phyloP scores from a whole-genome alignment of 495 filamentous ascomycete genomes.

The Talaromyces wortmannii region DNA sequence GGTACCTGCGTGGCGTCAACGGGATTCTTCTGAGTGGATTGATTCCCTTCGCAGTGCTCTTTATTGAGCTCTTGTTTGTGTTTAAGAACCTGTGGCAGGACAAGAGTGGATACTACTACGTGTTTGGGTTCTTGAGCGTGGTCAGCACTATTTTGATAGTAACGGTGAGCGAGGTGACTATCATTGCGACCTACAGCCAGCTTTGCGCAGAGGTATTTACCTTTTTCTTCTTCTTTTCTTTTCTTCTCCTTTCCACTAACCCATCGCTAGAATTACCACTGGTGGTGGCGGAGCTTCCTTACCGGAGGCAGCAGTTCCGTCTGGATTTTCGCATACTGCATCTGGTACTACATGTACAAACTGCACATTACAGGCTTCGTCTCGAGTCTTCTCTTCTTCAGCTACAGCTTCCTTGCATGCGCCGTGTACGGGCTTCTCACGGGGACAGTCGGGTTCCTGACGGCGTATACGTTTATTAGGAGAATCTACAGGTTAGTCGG shows the following conservation, averaged over 20 bases:
- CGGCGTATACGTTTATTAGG: slow-evolving; percentile 82
- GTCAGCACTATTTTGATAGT: slow-evolving; percentile 69
- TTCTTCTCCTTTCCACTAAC: slow-evolving; percentile 13
- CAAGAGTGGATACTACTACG: slow-evolving; percentile 91
- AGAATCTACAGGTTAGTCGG: slow-evolving; percentile 74
- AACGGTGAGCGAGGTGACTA: slow-evolving; percentile 81
- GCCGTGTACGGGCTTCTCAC: slow-evolving; percentile 76
- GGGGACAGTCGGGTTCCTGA: slow-evolving; percentile 84
- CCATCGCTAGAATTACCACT: slow-evolving; percentile 72
- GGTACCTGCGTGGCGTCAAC: slow-evolving; percentile 63
- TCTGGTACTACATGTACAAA: slow-evolving; percentile 81
- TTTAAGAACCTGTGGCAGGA: slow-evolving; percentile 91
- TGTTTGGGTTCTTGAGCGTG: slow-evolving; percentile 83
- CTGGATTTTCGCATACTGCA: slow-evolving; percentile 83
- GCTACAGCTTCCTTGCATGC: slow-evolving; percentile 75
- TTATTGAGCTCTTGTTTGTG: slow-evolving; percentile 88
- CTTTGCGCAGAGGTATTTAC: slow-evolving; percentile 63
- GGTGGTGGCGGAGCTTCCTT: slow-evolving; percentile 93
- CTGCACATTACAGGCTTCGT: slow-evolving; percentile 79
- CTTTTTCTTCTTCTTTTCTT: background rate
- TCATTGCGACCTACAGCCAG: slow-evolving; percentile 82
- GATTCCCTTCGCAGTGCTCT: slow-evolving; percentile 89
- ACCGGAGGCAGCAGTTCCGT: slow-evolving; percentile 71
- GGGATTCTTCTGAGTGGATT: slow-evolving; percentile 68
- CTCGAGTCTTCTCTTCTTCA: slow-evolving; percentile 79